phyloP scores from a whole-genome alignment of 345 rosid species.

The Salix arbutifolia region DNA sequence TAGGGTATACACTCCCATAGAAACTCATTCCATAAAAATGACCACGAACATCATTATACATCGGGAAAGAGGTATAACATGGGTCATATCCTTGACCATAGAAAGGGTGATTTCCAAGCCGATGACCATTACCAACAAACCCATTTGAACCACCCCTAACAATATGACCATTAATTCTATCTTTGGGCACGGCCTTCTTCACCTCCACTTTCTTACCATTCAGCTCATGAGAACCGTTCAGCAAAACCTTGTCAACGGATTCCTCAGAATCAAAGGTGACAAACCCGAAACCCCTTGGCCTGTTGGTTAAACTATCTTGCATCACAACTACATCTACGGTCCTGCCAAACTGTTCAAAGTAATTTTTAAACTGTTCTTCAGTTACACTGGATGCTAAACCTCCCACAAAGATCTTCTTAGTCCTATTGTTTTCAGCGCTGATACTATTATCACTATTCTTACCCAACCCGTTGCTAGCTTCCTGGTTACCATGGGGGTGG shows the following conservation, averaged over 20 bases:
- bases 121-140: conserved; percentile 16
- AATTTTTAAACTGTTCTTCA: conserved; percentile 61
- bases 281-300: conserved; percentile 87
- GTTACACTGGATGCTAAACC: conserved; percentile 64
- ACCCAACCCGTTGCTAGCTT: conserved; percentile 14
- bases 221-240: conserved; percentile 55
- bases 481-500: conserved; percentile 2
- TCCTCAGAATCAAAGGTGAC: conserved; percentile 70
- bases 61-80: conserved; percentile 22
- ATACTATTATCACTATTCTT: conserved; percentile 20
- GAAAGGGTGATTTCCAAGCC: conserved; percentile 23
- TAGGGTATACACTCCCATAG: conserved; percentile 36
- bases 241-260: conserved; percentile 61
- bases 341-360: conserved; percentile 70
- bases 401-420: conserved; percentile 78
- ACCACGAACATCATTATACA: conserved; percentile 31
- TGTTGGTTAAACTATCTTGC: conserved; percentile 61
- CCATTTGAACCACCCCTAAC: conserved; percentile 8
- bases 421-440: conserved; percentile 22
- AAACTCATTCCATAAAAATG: conserved; percentile 32
- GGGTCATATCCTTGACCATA: conserved; percentile 35
- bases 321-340: conserved; percentile 77
- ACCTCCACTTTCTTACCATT: conserved; percentile 67
- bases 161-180: conserved; percentile 34
- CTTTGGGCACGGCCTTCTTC: conserved; percentile 83